Base-by-base conservation (phyloP, 2,329 filamentous ascomycete genomes). In the Cephalotrichum gorgonifer region DNA sequence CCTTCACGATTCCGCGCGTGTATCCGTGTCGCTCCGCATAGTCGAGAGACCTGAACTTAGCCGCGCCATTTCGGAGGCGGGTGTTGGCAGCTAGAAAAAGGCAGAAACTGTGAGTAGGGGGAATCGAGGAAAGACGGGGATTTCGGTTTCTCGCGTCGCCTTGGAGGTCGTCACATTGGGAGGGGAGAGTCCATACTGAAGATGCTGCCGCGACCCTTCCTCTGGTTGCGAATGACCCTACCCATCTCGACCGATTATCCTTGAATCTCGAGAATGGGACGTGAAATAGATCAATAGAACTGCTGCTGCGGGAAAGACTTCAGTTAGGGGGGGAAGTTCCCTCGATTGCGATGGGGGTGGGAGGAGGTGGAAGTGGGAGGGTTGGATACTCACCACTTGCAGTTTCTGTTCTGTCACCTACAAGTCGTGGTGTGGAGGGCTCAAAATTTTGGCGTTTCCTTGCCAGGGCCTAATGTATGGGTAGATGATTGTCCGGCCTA, bases 11-110 rank as follows among this genome's bases (percentile, higher is more conserved):
- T 75, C 93, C 93, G 64, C 93, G 88, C 68, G 95, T 78, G 79
- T 98, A 98, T 65, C 93, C 93, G 82, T 97, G 91, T 70, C 88
- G 83, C 79, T 96, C 90, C 71, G 89, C 83, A 73, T 81, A 98
- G 73, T 98, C 93, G 81, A 96, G 87, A 63, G 81, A 88, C 74
- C 93, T 81, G 85, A 98, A 97, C 77, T 95, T 86, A 68, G 91
- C 72, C 52, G 67, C 68, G 52, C 67, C 68, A 83, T 97, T 96
- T 79, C 93, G 91, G 68, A 97, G 83, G 74, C 86, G 85, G 74
- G 86, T 89, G 76, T 86, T 80, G 72, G 85, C 82, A 74, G 81
- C 82, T 86, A 65, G 44, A 44, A 48, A 43, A 47, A 26, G 49
- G 47, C 46, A 42, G 26, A 28, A 25, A 30, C 6, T 49, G 42